Conservation (phyloP, 768 basidiomycete genomes). For the Hypsizygus marmoreus region DNA sequence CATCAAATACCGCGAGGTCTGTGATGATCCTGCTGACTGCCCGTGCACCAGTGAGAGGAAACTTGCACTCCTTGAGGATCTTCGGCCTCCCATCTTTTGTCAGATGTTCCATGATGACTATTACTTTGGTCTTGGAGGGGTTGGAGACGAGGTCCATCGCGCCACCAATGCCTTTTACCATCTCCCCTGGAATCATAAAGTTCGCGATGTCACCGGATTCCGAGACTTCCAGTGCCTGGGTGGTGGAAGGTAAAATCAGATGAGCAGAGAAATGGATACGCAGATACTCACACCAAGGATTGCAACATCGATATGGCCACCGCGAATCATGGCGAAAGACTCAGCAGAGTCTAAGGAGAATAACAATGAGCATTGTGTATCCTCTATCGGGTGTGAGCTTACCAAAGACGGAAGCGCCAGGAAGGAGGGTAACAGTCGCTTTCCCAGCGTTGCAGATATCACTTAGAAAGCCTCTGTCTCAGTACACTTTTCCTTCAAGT, state of each 20-base stretch:
- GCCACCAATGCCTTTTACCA: conserved; percentile 91
- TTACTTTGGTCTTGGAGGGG: conserved; percentile 92
- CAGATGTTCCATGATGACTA: conserved; percentile 88
- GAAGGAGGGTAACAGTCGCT: conserved; percentile 89
- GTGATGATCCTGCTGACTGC: conserved; percentile 92
- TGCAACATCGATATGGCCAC: conserved; percentile 91
- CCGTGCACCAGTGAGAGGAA: conserved; percentile 88
- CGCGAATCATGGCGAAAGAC: conserved; percentile 97
- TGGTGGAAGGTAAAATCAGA: neutral
- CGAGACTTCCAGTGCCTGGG: conserved; percentile 92
- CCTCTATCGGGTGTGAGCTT: conserved; percentile 20
- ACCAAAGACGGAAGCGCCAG: conserved; percentile 92
- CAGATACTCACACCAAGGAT: conserved; percentile 89
- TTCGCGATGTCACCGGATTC: conserved; percentile 93
- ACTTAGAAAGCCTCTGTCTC: conserved; percentile 38
- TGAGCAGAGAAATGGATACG: conserved; percentile 6
- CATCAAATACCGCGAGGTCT: conserved; percentile 88
- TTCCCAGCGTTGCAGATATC: conserved; percentile 96
- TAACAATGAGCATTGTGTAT: conserved; percentile 9
- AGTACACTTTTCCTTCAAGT: too few relatives aligned
- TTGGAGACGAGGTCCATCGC: conserved; percentile 98
- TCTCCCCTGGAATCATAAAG: conserved; percentile 97
- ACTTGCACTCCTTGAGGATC: conserved; percentile 75
- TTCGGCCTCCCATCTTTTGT: conserved; percentile 90
- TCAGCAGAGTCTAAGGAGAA: conserved; percentile 73